Evolutionary conservation across 345 rosid species (phyloP).

Genomic region (Dipteronia sinensis): DNA sequence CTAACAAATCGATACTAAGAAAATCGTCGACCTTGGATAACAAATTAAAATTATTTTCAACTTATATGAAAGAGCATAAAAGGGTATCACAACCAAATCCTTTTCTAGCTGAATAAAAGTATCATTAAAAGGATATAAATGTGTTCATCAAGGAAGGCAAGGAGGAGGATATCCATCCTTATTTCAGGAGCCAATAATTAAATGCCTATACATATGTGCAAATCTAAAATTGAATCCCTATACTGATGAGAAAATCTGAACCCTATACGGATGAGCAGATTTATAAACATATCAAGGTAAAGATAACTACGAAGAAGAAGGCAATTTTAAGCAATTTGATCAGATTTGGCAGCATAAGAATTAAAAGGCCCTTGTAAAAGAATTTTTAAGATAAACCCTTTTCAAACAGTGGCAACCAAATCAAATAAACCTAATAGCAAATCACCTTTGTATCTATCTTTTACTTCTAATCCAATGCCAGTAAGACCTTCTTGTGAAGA

Average conservation of each 20-base stretch:
- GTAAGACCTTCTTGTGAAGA: constrained; percentile 38
- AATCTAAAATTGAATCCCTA: background rate
- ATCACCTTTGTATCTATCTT: constrained; percentile 40
- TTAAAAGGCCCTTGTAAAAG: background rate
- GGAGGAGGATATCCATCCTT: background rate
- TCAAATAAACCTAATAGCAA: constrained; percentile 5
- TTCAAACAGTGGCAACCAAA: background rate
- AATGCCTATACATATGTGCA: background rate
- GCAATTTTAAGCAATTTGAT: background rate
- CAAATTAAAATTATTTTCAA: background rate
- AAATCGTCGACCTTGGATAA: background rate
- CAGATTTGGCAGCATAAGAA: constrained; percentile 9
- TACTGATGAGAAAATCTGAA: background rate
- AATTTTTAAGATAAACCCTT: background rate
- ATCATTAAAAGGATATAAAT: background rate
- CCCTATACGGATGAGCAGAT: background rate
- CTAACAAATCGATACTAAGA: background rate
- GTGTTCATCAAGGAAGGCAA: background rate
- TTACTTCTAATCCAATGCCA: constrained; percentile 36
- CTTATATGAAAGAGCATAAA: background rate
- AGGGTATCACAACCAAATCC: background rate
- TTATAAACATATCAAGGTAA: background rate
- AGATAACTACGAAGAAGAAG: background rate
- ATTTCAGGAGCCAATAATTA: background rate
- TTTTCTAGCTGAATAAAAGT: background rate